Percentiles rank a stretch among this genome's conserved stretches.
phyloP scores from a whole-genome alignment of 202 grass and related monocot species.

The Elaeis oleifera region DNA sequence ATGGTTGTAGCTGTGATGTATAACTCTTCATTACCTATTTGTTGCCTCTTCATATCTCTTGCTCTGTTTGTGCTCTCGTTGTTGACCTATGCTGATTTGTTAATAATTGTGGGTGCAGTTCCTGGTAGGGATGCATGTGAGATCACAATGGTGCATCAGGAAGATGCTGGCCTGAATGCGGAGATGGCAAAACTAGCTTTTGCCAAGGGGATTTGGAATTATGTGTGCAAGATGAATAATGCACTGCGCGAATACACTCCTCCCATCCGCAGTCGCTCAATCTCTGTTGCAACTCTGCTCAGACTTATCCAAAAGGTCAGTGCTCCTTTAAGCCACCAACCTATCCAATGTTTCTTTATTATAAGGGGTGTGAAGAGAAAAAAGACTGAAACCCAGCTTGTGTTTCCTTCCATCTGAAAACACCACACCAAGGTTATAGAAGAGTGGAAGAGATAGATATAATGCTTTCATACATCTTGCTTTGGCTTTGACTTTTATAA shows the following conservation, averaged over 20 bases:
- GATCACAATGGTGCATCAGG: constrained; percentile 83
- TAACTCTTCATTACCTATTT: too few relatives aligned
- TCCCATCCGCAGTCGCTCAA: constrained; percentile 19
- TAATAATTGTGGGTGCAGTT: constrained; percentile 31
- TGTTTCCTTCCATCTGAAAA: too few relatives aligned
- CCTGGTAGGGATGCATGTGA: constrained; percentile 76
- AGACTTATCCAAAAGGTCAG: constrained; percentile 63
- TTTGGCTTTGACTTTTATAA: too few relatives aligned
- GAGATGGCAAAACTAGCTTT: constrained; percentile 93
- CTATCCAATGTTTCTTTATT: not conserved
- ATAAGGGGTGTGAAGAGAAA: too few relatives aligned
- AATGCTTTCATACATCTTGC: too few relatives aligned
- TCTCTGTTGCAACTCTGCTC: constrained; percentile 53
- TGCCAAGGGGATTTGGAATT: constrained; percentile 85
- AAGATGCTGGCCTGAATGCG: constrained; percentile 80
- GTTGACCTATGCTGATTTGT: not conserved
- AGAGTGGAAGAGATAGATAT: too few relatives aligned
- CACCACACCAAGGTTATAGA: too few relatives aligned
- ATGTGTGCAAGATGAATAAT: constrained; percentile 85
- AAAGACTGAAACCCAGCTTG: too few relatives aligned
- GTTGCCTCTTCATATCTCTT: not conserved
- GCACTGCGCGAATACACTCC: constrained; percentile 61
- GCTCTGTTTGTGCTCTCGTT: not conserved
- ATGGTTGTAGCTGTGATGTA: too few relatives aligned
- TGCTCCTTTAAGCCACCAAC: not conserved